Base-by-base conservation (phyloP, 495 filamentous ascomycete genomes). In the Aspergillus mulundensis region DNA sequence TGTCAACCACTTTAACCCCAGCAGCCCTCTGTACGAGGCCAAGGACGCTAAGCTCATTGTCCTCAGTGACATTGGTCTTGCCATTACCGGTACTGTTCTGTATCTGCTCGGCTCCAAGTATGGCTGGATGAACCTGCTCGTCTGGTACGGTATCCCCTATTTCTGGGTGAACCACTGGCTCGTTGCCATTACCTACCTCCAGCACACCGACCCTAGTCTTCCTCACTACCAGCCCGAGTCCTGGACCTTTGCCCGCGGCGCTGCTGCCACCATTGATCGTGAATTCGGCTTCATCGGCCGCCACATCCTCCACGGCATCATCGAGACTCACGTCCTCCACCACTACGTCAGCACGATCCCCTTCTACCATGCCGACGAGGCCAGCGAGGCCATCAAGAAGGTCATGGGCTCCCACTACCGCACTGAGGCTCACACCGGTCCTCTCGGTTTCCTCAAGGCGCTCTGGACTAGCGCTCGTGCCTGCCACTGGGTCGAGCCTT, bases 91-190 rank as follows among this genome's bases (percentile, higher is more conserved):
- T 60, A 72, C 66, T 40, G 71, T 83, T 20, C 70, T 87, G 50
- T 84, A 83, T 61, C 74, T 83, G 59, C 69, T 86, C 60, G 81
- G 77, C 30, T 80, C 84, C 70, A 90, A 72, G 49, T 96, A 84
- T 62, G 93, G 95, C 66, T 92, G 85, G 82, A 65, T 78, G 60
- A 96, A 95, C 73, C 75, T 97, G 64, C 72, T 87, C 24, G 86
- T 98, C 40, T 97, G 94, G 92, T 98, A 97, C 72, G 84, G 89
- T 66, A 65, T 95, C 54, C 94, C 94, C 10, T 98, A 97, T 70
- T 77, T 97, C 59, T 97, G 93, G 93, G 94, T 97, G 21, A 95
- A 98, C 82, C 93, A 97, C 84, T 98, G 94, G 79, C 78, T 82
- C 82, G 81, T 84, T 23, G 80, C 81, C 63, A 84, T 84, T 61